Evolutionary conservation across 1,139 yeast genomes (phyloP).

Genomic region (Taiozyma sp.): DNA sequence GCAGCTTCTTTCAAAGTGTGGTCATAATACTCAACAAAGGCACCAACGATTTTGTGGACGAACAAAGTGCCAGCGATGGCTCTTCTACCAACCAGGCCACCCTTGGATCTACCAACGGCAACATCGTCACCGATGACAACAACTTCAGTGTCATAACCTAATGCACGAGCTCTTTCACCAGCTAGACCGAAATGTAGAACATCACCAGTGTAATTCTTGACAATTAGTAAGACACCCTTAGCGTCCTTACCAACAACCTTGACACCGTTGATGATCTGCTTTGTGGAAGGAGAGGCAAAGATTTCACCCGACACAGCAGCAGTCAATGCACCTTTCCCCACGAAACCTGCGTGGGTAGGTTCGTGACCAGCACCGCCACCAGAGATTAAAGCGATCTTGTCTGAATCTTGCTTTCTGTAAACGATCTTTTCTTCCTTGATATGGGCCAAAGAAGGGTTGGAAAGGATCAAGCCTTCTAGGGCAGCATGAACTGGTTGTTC

Average conservation of each 20-base stretch:
- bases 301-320: constrained; percentile 88
- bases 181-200: constrained; percentile 88
- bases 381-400: constrained; percentile 65
- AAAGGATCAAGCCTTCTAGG: constrained; percentile 60
- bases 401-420: constrained; percentile 34
- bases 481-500: constrained; percentile 59
- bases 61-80: constrained; percentile 89
- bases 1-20: constrained; percentile 46
- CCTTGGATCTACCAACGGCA: constrained; percentile 82
- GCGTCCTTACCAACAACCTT: constrained; percentile 38
- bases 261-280: constrained; percentile 70
- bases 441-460: constrained; percentile 59
- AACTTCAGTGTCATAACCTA: constrained; percentile 66
- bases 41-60: constrained; percentile 83
- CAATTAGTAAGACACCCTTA: constrained; percentile 68
- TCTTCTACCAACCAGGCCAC: constrained; percentile 88
- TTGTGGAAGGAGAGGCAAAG: constrained; percentile 90
- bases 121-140: constrained; percentile 87
- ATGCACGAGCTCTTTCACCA: constrained; percentile 77
- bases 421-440: constrained; percentile 68
- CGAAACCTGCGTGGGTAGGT: constrained; percentile 88
- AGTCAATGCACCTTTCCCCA: constrained; percentile 74
- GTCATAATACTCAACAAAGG: constrained; percentile 49
- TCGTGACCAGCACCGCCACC: constrained; percentile 98
- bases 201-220: constrained; percentile 93